phyloP scores from a whole-genome alignment of 345 rosid species.

The Citrus reticulata region DNA sequence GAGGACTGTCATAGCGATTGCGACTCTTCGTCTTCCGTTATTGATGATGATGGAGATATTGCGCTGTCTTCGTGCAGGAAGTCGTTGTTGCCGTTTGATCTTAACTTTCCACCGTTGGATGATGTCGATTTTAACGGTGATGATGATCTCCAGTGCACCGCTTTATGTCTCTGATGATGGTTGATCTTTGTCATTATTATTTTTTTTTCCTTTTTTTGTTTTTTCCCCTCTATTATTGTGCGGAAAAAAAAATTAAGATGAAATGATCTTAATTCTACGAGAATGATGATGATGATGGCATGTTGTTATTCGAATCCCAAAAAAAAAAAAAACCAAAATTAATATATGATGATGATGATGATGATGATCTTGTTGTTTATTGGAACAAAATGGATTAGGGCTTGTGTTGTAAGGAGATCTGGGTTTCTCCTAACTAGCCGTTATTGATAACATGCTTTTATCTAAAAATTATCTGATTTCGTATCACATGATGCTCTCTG shows the following conservation, averaged over 20 bases:
- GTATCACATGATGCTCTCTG: background rate
- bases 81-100: constrained; percentile 72
- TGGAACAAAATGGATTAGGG: background rate
- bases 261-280: constrained; percentile 16
- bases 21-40: constrained; percentile 90
- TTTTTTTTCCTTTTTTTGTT: background rate
- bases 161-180: constrained; percentile 66
- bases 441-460: background rate
- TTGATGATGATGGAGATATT: constrained; percentile 50
- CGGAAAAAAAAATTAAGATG: constrained; percentile 29
- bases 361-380: background rate
- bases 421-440: background rate
- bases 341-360: constrained; percentile 6
- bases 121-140: constrained; percentile 51
- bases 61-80: constrained; percentile 45
- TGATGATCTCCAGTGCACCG: constrained; percentile 70
- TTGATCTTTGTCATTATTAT: constrained; percentile 10
- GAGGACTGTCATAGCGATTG: constrained; percentile 94
- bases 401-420: constrained; percentile 4
- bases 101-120: constrained; percentile 83
- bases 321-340: constrained; percentile 5
- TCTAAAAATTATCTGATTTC: background rate
- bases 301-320: background rate
- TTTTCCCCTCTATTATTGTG: constrained; percentile 18
- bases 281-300: background rate